Conservation (phyloP, 2,329 filamentous ascomycete genomes). For the Colletotrichum musae region DNA sequence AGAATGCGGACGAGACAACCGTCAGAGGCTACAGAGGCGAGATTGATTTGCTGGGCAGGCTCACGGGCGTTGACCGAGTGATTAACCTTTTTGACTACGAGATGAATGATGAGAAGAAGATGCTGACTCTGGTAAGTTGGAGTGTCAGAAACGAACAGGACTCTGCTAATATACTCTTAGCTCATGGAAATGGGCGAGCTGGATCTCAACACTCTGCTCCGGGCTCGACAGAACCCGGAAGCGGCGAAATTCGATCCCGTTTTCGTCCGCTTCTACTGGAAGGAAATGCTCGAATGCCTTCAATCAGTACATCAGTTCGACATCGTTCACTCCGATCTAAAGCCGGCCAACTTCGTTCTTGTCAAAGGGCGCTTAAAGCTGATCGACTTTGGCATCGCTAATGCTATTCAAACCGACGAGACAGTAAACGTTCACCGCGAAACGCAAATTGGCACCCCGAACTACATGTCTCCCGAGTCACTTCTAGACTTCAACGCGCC, state of each 20-base stretch:
- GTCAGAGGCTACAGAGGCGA: conserved; percentile 94
- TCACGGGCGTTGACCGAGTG: conserved; percentile 89
- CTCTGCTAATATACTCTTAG: conserved; percentile 56
- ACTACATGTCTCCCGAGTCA: conserved; percentile 98
- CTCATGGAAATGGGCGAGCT: conserved; percentile 98
- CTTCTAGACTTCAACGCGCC: conserved; percentile 87
- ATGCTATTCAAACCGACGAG: conserved; percentile 94
- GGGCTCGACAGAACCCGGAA: conserved; percentile 78
- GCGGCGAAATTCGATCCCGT: conserved; percentile 85
- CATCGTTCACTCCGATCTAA: conserved; percentile 96
- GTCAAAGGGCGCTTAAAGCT: conserved; percentile 92
- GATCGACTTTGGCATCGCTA: conserved; percentile 98
- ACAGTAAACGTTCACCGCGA: conserved; percentile 98
- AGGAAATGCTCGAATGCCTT: conserved; percentile 98
- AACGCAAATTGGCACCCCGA: conserved; percentile 94
- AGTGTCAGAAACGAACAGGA: background rate
- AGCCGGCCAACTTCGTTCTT: conserved; percentile 96
- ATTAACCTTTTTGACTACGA: conserved; percentile 94
- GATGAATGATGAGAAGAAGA: conserved; percentile 91
- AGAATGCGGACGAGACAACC: conserved; percentile 87
- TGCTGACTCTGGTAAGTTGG: conserved; percentile 80
- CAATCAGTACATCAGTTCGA: conserved; percentile 89
- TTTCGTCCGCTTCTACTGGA: conserved; percentile 98
- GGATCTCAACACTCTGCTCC: conserved; percentile 89
- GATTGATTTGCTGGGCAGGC: conserved; percentile 88